Conservation (phyloP, 495 filamentous ascomycete genomes). For the Immersiella caudata region DNA sequence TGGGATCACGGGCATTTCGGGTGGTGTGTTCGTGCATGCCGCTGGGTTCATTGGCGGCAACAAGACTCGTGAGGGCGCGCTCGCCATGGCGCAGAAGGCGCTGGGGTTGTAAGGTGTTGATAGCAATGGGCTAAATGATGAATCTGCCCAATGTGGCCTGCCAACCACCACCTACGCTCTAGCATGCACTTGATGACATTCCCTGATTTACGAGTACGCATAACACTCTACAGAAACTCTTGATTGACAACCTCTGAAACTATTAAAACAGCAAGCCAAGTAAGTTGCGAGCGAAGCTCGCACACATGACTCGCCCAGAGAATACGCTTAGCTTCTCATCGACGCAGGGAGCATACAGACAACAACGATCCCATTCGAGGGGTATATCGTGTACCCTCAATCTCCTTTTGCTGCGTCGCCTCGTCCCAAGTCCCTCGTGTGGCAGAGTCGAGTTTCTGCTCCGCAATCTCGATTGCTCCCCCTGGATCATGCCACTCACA, state of each 20-base stretch:
- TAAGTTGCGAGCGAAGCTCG: background rate
- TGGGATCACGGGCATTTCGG: conserved; percentile 68
- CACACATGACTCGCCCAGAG: background rate
- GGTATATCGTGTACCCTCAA: conserved; percentile 6
- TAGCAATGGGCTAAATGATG: background rate
- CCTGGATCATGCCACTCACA: background rate
- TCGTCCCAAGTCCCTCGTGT: background rate
- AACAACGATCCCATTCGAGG: conserved; percentile 17
- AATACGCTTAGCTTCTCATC: conserved; percentile 16
- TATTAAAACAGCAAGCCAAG: background rate
- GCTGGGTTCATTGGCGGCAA: conserved; percentile 96
- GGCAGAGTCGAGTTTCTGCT: background rate
- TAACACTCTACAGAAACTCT: background rate
- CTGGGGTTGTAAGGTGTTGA: conserved; percentile 31
- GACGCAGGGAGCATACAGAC: conserved; percentile 21
- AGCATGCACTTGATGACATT: background rate
- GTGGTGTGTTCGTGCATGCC: conserved; percentile 90
- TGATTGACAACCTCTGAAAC: background rate
- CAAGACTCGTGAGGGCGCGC: conserved; percentile 83
- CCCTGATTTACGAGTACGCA: background rate
- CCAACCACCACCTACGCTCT: background rate
- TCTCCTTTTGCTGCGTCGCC: background rate
- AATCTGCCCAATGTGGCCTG: background rate
- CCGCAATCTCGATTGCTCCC: conserved; percentile 6
- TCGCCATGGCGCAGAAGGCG: conserved; percentile 81